Base-by-base conservation (phyloP, 1,284 basidiomycete species). In the Sporisorium scitamineum region DNA sequence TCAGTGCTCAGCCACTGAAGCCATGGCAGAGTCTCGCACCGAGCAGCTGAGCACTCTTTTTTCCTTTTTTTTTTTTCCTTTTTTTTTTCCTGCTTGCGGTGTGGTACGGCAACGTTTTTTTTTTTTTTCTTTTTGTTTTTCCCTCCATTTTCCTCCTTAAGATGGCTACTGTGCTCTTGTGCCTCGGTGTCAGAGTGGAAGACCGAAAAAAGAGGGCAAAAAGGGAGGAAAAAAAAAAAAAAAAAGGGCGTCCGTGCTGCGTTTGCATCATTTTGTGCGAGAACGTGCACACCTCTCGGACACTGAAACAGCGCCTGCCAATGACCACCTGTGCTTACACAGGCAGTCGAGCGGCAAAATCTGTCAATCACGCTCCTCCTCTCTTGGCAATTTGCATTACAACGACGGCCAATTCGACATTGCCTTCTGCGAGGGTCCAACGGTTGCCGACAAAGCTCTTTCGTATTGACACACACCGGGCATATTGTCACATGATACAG, bases 241-340 rank as follows among this genome's bases (percentile, higher is more conserved):
- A 45, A 51, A 52, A 44, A 9, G 5, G 50, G 55, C 50, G 61
- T 64, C 55, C 61, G 54, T 64, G 61, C 55, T 64, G 50, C 61
- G 34, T 55, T 42, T 53, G 48, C 54, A 56, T 47, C 50, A 34
- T 32, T 51, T 34, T 48, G 29, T 29, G 10, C 41, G 13, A 64
- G 51, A 64, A 64, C 61, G 61, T 63, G 61, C 61, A 53, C 61
- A 32, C 42, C 24, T 56, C 20, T 34, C 16, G 20, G n/a, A 45
- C 39, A 24, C 13, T 29, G 39, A 29, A n/a, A 54, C 41, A 31
- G 29, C 39, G 41, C 41, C 42, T 41, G 42, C n/a, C 54, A 27
- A 34, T 27, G 54, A 34, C 54, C 44, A 27, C 32, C 34, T 24
- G 34, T 34, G 44, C 44, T 39, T 31, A 24, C 45, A 11, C 42